A percentile compares a stretch with the other conserved stretches of the same genome.
Evolutionary conservation across 768 basidiomycete species (phyloP).

Genomic region (Lentinula raphanica): DNA sequence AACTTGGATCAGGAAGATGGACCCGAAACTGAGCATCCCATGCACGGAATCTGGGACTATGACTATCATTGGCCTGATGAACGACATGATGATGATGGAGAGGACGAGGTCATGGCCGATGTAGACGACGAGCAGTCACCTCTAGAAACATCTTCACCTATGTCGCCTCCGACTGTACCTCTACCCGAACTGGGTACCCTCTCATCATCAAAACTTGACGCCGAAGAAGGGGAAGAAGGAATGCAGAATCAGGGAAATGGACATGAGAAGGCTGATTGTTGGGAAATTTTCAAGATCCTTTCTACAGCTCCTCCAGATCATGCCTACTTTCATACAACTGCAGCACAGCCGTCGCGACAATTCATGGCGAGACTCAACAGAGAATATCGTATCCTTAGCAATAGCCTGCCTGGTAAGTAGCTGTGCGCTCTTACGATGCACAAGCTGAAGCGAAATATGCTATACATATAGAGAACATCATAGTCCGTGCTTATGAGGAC

Average conservation of each 20-base stretch:
- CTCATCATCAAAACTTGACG: neutral
- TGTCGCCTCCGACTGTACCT: neutral
- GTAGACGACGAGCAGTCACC: slow-evolving; percentile 23
- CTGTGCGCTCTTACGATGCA: neutral
- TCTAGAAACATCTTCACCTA: slow-evolving; percentile 1
- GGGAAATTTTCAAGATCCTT: slow-evolving; percentile 82
- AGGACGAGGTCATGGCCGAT: slow-evolving; percentile 33
- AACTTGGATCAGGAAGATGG: slow-evolving; percentile 54
- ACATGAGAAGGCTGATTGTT: slow-evolving; percentile 28
- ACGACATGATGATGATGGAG: slow-evolving; percentile 34
- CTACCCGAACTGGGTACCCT: neutral
- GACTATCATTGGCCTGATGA: slow-evolving; percentile 37
- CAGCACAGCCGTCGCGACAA: slow-evolving; percentile 60
- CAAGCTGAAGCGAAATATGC: neutral
- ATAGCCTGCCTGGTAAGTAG: slow-evolving; percentile 75
- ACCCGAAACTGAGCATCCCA: slow-evolving; percentile 38
- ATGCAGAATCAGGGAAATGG: slow-evolving; percentile 16
- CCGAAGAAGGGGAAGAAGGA: neutral
- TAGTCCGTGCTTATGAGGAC: slow-evolving; percentile 89
- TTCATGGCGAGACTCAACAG: slow-evolving; percentile 75
- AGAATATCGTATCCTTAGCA: slow-evolving; percentile 77
- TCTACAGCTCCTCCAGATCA: slow-evolving; percentile 77
- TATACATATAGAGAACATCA: slow-evolving; percentile 75
- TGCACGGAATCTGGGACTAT: slow-evolving; percentile 41
- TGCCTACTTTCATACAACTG: slow-evolving; percentile 61